Evolutionary conservation across 805 yeast species (phyloP), one percentile per base, ranked within the genome.

Genomic region (Cyberlindnera petersonii): DNA sequence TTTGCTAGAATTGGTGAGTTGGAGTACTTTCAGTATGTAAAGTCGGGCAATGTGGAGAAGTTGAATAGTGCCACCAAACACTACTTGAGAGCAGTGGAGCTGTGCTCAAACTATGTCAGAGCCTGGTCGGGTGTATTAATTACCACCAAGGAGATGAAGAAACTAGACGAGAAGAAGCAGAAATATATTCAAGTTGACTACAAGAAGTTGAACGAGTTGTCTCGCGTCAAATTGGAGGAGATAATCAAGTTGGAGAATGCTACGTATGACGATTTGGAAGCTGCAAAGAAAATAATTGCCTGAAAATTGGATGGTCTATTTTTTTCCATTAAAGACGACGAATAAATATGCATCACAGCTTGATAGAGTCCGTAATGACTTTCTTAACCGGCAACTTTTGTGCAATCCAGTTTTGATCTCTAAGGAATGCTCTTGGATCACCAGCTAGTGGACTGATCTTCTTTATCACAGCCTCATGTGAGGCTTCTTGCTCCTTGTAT

Each of bases 401-500:
- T 10, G 84, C 71, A 9, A 91, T 88, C 97, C 97, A 91, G 56
- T 84, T 79, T 21, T 82, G 73, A 58, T 91, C 96, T 42, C 98
- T 69, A 37, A 91, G 61, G 28, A 74, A 74, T 52, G 74, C 77
- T 53, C 80, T 77, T 55, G 73, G 89, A 59, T 71, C 96, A 56
- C 77, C 79, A 43, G 71, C 73, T 48, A 62, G 69, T 6, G 80
- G 64, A 4, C 67, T 66, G 3, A 69, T 63, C 33, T 64, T 65
- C 14, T 60, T 54, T 37, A 67, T 55, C 9, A 81, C 68, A 23
- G 63, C 64, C 11, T 63, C 60, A 57, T 79, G 82, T 6, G 65
- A 62, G 18, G 67, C 76, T 55, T 83, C 85, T 50, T 77, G 85
- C 47, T 72, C 76, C 58, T 82, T 82, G 61, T 79, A 81, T 62